Evolutionary conservation across 345 rosid genomes (phyloP).

Genomic region (Litchi chinensis): DNA sequence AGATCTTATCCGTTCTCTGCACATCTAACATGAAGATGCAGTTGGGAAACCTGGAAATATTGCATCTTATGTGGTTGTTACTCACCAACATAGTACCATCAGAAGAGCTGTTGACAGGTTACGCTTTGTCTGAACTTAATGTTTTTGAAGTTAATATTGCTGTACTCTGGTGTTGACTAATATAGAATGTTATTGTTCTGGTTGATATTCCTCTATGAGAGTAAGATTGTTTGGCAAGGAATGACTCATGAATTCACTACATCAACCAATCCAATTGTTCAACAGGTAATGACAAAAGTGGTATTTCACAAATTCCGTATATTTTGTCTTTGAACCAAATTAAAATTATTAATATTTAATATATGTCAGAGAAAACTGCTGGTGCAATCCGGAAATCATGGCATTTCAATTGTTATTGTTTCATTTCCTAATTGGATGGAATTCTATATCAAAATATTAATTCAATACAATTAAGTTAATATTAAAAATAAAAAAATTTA

Average conservation of each 20-base stretch:
- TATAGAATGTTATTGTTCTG: conserved; percentile 37
- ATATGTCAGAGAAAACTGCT: not conserved
- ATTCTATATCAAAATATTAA: not conserved
- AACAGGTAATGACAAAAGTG: conserved; percentile 50
- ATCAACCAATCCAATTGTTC: conserved; percentile 82
- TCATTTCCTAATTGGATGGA: not conserved
- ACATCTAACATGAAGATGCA: conserved; percentile 57
- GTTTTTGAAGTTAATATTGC: conserved; percentile 5
- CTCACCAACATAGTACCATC: conserved; percentile 98
- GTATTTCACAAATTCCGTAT: not conserved
- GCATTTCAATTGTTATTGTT: not conserved
- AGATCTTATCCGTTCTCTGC: conserved; percentile 98
- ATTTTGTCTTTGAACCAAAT: not conserved
- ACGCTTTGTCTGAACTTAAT: conserved; percentile 15
- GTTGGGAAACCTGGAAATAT: conserved; percentile 75
- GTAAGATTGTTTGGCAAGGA: conserved; percentile 92
- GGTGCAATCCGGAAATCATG: not conserved
- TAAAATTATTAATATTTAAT: no score
- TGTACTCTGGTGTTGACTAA: conserved; percentile 10
- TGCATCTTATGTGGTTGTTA: conserved; percentile 83
- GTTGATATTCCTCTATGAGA: conserved; percentile 85
- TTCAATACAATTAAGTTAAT: no score
- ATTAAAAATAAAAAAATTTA: no score
- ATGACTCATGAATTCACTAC: conserved; percentile 85
- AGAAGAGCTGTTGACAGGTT: conserved; percentile 97